Percentiles rank a stretch among this genome's conserved stretches.
phyloP scores from a whole-genome alignment of 23 red algal species.

The Chondrus crispus region DNA sequence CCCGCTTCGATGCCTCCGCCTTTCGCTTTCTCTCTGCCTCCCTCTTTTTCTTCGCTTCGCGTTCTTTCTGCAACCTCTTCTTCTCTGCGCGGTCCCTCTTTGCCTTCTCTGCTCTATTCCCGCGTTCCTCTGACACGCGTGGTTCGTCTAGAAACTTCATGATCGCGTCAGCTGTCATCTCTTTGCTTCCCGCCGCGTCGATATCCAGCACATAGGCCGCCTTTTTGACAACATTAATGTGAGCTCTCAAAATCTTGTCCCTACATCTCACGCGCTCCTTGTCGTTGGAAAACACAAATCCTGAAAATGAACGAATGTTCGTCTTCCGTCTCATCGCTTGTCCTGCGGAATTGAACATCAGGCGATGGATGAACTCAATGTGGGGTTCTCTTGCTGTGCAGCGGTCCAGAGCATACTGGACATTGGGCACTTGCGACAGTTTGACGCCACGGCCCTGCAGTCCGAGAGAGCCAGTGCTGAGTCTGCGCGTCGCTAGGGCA shows the following conservation, averaged over 20 bases:
- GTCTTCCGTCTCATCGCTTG: background rate
- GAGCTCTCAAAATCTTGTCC: conserved; percentile 9
- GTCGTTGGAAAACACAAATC: conserved; percentile 1
- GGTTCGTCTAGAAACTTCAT: conserved; percentile 21
- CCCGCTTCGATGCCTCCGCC: background rate
- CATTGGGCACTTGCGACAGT: conserved; percentile 16
- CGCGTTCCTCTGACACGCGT: background rate
- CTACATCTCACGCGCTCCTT: conserved; percentile 3
- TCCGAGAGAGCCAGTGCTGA: background rate
- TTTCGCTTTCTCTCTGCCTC: background rate
- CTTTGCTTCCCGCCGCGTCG: background rate
- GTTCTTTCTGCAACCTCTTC: background rate
- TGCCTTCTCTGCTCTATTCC: background rate
- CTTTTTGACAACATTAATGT: background rate
- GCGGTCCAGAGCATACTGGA: background rate
- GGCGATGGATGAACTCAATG: conserved; percentile 27
- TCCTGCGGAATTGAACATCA: conserved; percentile 37
- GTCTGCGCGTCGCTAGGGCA: background rate
- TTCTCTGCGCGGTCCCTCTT: background rate
- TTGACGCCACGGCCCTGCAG: background rate
- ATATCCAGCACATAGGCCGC: conserved; percentile 27
- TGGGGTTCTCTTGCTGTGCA: background rate
- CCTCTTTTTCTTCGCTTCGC: background rate
- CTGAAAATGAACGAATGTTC: conserved; percentile 16
- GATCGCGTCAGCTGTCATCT: background rate